Evolutionary conservation across 331 rosid species (phyloP).

Genomic region (Erythrophleum ivorense): DNA sequence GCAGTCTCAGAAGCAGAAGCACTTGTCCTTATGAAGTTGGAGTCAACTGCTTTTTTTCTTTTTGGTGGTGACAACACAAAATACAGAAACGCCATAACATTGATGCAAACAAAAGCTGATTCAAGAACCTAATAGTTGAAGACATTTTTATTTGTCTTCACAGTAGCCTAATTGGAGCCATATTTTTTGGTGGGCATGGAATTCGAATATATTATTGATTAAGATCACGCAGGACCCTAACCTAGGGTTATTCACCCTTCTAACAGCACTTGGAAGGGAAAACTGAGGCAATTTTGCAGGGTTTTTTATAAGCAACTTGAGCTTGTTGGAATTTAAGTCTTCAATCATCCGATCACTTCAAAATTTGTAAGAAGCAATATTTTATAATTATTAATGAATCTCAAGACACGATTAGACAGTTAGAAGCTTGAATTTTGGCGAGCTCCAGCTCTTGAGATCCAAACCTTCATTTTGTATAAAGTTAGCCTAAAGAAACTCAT

Average conservation of each 20-base stretch:
- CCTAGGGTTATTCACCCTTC: not conserved
- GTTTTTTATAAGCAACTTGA: too few relatives aligned
- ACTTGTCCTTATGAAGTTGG: conserved; percentile 27
- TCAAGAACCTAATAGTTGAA: not conserved
- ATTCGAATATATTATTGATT: not conserved
- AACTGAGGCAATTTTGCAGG: not conserved
- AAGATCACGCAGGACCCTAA: not conserved
- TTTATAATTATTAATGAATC: too few relatives aligned
- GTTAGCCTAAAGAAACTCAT: too few relatives aligned
- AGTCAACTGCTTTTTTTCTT: not conserved
- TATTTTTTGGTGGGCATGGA: conserved; percentile 19
- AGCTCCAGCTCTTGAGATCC: too few relatives aligned
- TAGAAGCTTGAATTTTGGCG: too few relatives aligned
- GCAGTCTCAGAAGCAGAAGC: conserved; percentile 18
- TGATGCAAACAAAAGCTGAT: not conserved
- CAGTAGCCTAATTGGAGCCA: not conserved
- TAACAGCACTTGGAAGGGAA: not conserved
- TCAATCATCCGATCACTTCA: too few relatives aligned
- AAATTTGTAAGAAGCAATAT: too few relatives aligned
- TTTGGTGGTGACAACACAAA: conserved; percentile 25
- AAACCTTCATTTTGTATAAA: too few relatives aligned
- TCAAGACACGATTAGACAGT: too few relatives aligned
- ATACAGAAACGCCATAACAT: conserved; percentile 21
- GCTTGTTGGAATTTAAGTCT: too few relatives aligned
- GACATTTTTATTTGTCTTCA: not conserved